Conservation (phyloP, 108 stramenopile genomes). For the Pelagomonas calceolata region DNA sequence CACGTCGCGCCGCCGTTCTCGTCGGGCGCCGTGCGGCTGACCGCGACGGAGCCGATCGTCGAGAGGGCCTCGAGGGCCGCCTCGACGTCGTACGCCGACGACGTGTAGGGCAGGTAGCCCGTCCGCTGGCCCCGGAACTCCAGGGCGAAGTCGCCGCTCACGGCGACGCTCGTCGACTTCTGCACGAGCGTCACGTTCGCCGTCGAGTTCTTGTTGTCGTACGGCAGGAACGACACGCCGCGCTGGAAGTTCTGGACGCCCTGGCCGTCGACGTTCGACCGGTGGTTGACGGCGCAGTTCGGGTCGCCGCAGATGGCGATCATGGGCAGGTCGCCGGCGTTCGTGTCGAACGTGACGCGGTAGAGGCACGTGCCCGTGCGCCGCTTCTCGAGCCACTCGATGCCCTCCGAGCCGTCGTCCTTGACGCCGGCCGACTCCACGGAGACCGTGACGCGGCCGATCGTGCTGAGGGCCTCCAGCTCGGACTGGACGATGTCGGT, state of each 20-base stretch:
- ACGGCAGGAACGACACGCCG: no score
- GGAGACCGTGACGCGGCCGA: slow-evolving; percentile 53
- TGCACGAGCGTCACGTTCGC: not conserved
- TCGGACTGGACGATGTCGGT: slow-evolving; percentile 53
- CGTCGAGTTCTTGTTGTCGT: not conserved
- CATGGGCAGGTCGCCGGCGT: slow-evolving; percentile 47
- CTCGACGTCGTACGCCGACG: slow-evolving; percentile 41
- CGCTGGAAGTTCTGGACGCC: no score
- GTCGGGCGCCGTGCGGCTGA: slow-evolving; percentile 45
- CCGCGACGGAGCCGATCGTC: slow-evolving; percentile 52
- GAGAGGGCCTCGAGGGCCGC: slow-evolving; percentile 47
- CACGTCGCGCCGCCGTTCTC: slow-evolving; percentile 60
- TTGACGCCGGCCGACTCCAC: slow-evolving; percentile 6
- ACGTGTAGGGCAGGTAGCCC: slow-evolving; percentile 52
- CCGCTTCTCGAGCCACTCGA: slow-evolving; percentile 25
- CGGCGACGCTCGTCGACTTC: slow-evolving; percentile 14
- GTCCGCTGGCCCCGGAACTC: slow-evolving; percentile 51
- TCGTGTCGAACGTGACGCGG: slow-evolving; percentile 59
- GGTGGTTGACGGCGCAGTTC: no score
- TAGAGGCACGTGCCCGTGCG: slow-evolving; percentile 55
- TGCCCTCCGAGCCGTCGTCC: not conserved
- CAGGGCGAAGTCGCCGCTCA: slow-evolving; percentile 60
- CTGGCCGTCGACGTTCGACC: not conserved
- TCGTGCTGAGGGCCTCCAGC: slow-evolving; percentile 50
- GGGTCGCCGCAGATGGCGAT: slow-evolving; percentile 28